These are phyloP conservation scores for Erigeron philadelphicus DNA, from an alignment of 140 eudicot species.

Conservation along the genomic window DNA sequence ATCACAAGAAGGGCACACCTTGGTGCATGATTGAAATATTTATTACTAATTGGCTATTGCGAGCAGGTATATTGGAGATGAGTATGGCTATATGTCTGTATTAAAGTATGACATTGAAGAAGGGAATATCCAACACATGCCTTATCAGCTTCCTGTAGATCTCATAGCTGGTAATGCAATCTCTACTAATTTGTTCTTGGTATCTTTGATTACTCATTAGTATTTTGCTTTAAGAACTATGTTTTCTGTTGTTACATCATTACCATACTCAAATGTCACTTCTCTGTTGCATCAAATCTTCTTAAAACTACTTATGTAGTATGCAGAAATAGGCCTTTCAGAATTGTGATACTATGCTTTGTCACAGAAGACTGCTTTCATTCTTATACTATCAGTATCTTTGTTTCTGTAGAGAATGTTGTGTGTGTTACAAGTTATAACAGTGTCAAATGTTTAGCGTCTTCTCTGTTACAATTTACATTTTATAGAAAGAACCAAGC, in stretches of 20 bases:
- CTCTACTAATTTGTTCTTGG: constrained; percentile 18
- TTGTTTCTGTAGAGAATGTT: neutral
- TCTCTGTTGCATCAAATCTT: constrained; percentile 18
- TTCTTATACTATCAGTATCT: neutral
- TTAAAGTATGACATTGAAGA: constrained; percentile 65
- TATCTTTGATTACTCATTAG: constrained; percentile 9
- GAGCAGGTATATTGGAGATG: constrained; percentile 92
- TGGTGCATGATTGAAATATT: constrained; percentile 22
- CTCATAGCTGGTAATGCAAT: constrained; percentile 67
- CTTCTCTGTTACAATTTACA: constrained; percentile 4
- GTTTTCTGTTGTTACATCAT: constrained; percentile 9
- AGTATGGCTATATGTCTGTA: constrained; percentile 75
- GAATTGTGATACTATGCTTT: constrained; percentile 7
- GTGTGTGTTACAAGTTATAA: neutral
- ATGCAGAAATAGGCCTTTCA: neutral
- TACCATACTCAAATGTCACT: constrained; percentile 2
- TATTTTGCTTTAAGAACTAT: constrained; percentile 16
- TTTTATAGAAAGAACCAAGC: constrained; percentile 20
- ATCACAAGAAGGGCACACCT: constrained; percentile 8
- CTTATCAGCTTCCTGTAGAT: constrained; percentile 68
- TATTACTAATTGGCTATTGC: constrained; percentile 20
- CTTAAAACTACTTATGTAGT: neutral
- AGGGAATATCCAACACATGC: constrained; percentile 48
- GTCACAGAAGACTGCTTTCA: constrained; percentile 9
- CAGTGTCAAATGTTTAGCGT: neutral